Conservation (phyloP, 441 rosid species). For the Dalechampia spathulata region DNA sequence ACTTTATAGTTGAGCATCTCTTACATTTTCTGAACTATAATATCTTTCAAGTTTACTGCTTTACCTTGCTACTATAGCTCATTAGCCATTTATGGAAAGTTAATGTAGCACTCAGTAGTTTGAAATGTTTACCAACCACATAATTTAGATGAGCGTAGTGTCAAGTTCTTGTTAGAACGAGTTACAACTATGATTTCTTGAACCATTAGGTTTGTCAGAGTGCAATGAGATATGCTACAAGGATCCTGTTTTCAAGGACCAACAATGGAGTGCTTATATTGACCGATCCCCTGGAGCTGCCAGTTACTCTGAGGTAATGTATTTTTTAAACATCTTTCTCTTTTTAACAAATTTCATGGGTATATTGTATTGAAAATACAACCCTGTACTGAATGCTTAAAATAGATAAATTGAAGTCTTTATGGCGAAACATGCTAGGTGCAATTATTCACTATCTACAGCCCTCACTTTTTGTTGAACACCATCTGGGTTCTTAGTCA, state of each 20-base stretch:
- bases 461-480: not conserved
- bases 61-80: not conserved
- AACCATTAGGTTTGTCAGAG: constrained; percentile 52
- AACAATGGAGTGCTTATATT: constrained; percentile 80
- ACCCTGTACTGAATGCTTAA: not conserved
- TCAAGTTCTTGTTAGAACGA: not conserved
- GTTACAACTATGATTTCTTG: constrained; percentile 10
- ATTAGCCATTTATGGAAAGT: not conserved
- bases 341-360: not conserved
- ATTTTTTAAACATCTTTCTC: not conserved
- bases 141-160: constrained; percentile 2
- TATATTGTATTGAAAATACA: not conserved
- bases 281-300: constrained; percentile 97
- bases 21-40: not conserved
- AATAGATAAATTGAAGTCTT: not conserved
- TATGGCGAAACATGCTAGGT: not conserved
- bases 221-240: constrained; percentile 87
- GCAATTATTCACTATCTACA: not conserved
- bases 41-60: not conserved
- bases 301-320: constrained; percentile 65
- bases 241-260: constrained; percentile 90
- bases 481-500: not conserved
- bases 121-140: not conserved
- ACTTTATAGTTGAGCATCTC: not conserved
- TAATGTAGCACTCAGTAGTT: not conserved